Evolutionary conservation across 1,284 basidiomycete species (phyloP), one percentile per base, ranked within the genome.

Genomic region (Sutorius eximius): DNA sequence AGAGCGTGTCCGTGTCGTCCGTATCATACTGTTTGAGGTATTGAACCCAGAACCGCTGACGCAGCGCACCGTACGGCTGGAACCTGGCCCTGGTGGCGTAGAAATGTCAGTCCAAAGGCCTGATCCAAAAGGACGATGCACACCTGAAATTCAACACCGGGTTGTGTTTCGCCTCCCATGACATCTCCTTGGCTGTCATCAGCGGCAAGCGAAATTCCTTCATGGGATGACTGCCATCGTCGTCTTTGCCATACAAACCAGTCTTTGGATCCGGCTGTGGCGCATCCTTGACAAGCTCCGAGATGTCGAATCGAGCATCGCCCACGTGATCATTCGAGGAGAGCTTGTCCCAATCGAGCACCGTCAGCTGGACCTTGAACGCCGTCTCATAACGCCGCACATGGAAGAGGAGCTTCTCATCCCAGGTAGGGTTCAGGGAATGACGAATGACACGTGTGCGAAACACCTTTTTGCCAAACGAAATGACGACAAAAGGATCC

Each of bases 391-490:
- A 92, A 8, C 87, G 78, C 24, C 93, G 83, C 5, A 98, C 95
- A 70, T 98, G 95, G 79, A 98, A 98, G 20, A 98, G 80, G 2
- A 99, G 79, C 72, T 96, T 96, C 74, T 98, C 95, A 62, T 98
- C 91, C 93, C 95, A 99, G 0, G 82, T 79, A 0, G 96, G 96
- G 69, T 93, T 94, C 57, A 94, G 82, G 13, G 86, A 89, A 70
- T 95, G 93, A 11, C 93, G 83, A 57, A 95, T 89, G 29, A 95
- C 87, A 44, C 93, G 87, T 0, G 95, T 98, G 4, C 95, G 82
- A 75, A 98, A 98, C 11, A 98, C 92, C 72, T 98, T 98, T 74
- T 96, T 95, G 36, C 95, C 92, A 62, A 99, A 98, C 3, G 93
- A 95, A 60, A 95, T 84, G 60, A 99, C 94, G 15, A 94, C 91